Evolutionary conservation across 306 rosid genomes (phyloP).

Genomic region (Potentilla sterilis): DNA sequence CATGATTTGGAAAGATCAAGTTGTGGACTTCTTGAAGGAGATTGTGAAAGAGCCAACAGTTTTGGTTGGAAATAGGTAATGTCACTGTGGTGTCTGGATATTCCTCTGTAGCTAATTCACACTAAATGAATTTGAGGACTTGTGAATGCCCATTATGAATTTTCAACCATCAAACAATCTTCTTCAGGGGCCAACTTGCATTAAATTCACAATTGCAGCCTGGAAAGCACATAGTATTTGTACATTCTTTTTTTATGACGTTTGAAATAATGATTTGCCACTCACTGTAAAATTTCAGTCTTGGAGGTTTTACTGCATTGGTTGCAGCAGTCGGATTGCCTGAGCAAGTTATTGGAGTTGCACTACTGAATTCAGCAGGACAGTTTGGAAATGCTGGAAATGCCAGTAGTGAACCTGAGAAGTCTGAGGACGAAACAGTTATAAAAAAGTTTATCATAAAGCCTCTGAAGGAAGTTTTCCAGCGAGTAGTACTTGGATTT

Average conservation of each 20-base stretch:
- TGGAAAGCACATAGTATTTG: not conserved
- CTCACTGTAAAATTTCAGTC: slow-evolving; percentile 57
- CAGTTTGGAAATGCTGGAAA: slow-evolving; percentile 74
- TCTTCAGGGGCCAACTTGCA: not conserved
- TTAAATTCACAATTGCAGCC: not conserved
- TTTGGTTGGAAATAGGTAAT: slow-evolving; percentile 85
- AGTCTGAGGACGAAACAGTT: slow-evolving; percentile 66
- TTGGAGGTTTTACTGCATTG: slow-evolving; percentile 93
- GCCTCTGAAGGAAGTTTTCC: slow-evolving; percentile 80
- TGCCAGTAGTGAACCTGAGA: slow-evolving; percentile 36
- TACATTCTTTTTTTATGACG: not conserved
- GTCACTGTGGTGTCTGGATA: not conserved
- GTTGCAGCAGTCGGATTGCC: slow-evolving; percentile 73
- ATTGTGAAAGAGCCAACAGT: slow-evolving; percentile 84
- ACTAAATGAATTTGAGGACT: not conserved
- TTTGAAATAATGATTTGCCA: slow-evolving; percentile 11
- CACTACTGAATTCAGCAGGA: slow-evolving; percentile 82
- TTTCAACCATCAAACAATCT: not conserved
- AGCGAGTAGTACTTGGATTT: slow-evolving; percentile 76
- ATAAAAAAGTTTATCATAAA: slow-evolving; percentile 57
- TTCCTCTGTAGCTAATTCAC: not conserved
- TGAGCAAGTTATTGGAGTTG: slow-evolving; percentile 73
- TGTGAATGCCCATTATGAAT: not conserved
- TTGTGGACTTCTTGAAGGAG: slow-evolving; percentile 79
- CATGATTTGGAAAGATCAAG: slow-evolving; percentile 89